Base-by-base conservation (phyloP, 805 yeast species). In the Lipomyces sp. region DNA sequence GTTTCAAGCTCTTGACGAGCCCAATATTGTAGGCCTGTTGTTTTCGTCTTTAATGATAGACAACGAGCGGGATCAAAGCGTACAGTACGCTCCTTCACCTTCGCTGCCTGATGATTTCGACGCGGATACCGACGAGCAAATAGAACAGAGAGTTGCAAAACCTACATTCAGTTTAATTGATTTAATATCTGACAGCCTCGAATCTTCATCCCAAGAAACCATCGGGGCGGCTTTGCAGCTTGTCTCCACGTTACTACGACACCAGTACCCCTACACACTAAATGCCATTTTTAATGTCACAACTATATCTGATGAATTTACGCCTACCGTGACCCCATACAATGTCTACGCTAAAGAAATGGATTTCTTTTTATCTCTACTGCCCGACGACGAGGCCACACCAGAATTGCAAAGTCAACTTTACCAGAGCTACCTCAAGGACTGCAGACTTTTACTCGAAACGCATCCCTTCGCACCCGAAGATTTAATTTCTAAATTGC, bases 241-340 rank as follows among this genome's bases (percentile, higher is more conserved):
- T 3, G 31, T 62, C n/a, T 55, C 61, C 13, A 51, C 57, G 4
- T 52, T 64, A 22, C 34, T 61, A 8, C 48, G 55, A 26, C 62
- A 56, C 31, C 64, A 61, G 39, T 63, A 60, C 43, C 67, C 68
- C 5, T 60, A 61, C 36, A n/a, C 59, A 16, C 43, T 49, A 11
- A 39, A 49, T 21, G 41, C 58, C 13, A 34, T 59, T 3, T 45
- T 59, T 19, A 34, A 39, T 10, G 56, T 54, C 7, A 24, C 38
- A 6, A 32, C 10, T 22, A 51, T 50, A 2, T 55, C 53, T 10
- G 55, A 47, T 28, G 16, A 16, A 21, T 45, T 51, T 37, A 22
- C 37, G n/a, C 40, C 47, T 6, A 40, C 49, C 16, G 49, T 45
- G 18, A 36, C 53, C 4, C 61, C 60, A 14, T 48, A 46, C 34